These are phyloP conservation scores for Ilyonectria mors-panacis DNA, from an alignment of 2,329 filamentous ascomycete species.

Conservation along the genomic window DNA sequence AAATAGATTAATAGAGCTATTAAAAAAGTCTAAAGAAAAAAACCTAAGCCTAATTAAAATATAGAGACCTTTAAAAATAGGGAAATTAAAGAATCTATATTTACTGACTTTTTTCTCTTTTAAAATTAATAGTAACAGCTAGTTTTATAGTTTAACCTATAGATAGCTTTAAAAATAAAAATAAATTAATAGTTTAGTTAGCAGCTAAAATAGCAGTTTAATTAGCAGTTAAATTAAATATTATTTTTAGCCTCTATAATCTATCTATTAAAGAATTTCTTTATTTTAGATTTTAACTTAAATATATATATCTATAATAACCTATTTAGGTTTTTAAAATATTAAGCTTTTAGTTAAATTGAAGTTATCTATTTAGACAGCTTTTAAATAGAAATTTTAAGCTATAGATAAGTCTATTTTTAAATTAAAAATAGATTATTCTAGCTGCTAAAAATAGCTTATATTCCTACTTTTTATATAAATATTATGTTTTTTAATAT, in stretches of 20 bases:
- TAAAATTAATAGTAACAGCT: no score
- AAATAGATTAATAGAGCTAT: no score
- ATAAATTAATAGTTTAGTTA: not conserved
- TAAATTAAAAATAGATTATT: slow-evolving; percentile 16
- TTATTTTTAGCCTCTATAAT: slow-evolving; percentile 3
- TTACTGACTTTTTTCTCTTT: no score
- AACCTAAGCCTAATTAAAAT: not conserved
- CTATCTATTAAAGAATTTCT: slow-evolving; percentile 13
- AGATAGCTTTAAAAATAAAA: no score
- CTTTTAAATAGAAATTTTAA: slow-evolving; percentile 13
- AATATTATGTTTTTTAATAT: slow-evolving; percentile 14
- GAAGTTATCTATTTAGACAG: slow-evolving; percentile 4
- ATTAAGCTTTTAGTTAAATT: not conserved
- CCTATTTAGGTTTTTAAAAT: not conserved
- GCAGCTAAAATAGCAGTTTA: not conserved
- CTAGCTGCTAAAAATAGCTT: slow-evolving; percentile 11
- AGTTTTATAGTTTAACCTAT: no score
- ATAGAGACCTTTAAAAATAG: slow-evolving; percentile 3
- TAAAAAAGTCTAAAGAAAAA: not conserved
- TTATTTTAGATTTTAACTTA: slow-evolving; percentile 11
- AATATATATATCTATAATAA: slow-evolving; percentile 23
- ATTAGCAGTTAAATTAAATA: not conserved
- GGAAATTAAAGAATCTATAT: no score
- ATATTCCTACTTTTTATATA: slow-evolving; percentile 21
- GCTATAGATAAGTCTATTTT: slow-evolving; percentile 22